These are phyloP conservation scores for Colletotrichum sp. DNA, from an alignment of 2,329 filamentous ascomycete genomes.

Conservation along the genomic window DNA sequence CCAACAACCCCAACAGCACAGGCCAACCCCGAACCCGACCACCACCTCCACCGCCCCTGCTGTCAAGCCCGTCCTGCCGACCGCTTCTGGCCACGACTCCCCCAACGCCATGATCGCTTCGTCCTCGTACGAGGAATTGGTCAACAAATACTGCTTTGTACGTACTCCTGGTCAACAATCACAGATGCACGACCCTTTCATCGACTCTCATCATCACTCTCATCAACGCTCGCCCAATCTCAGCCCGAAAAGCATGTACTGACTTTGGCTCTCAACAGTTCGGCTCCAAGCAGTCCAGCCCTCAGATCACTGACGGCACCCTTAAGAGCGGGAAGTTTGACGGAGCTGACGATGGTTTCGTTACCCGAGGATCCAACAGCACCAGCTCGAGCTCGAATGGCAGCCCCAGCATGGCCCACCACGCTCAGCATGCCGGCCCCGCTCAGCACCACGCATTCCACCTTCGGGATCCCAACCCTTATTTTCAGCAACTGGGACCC, in stretches of 20 bases:
- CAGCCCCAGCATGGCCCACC: slow-evolving; percentile 40
- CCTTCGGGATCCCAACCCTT: slow-evolving; percentile 16
- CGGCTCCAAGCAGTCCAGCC: slow-evolving; percentile 63
- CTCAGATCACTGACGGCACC: slow-evolving; percentile 55
- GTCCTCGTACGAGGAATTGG: slow-evolving; percentile 92
- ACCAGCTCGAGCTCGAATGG: slow-evolving; percentile 40
- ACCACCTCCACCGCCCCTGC: slow-evolving; percentile 6
- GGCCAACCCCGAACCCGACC: neutral
- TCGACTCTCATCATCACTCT: slow-evolving; percentile 19
- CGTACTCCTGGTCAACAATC: slow-evolving; percentile 62
- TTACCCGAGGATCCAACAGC: slow-evolving; percentile 36
- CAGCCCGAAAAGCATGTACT: slow-evolving; percentile 37
- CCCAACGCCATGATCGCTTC: slow-evolving; percentile 71
- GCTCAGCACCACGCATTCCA: slow-evolving; percentile 49
- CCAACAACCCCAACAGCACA: slow-evolving; percentile 18
- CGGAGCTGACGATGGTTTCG: slow-evolving; percentile 41
- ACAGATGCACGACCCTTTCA: slow-evolving; percentile 24
- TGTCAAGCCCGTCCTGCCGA: slow-evolving; percentile 8
- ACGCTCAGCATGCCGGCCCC: slow-evolving; percentile 37
- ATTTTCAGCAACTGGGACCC: slow-evolving; percentile 26
- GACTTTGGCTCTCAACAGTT: slow-evolving; percentile 54
- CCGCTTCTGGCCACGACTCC: slow-evolving; percentile 52
- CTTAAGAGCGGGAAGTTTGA: slow-evolving; percentile 48
- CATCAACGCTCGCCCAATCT: slow-evolving; percentile 8
- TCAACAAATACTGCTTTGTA: slow-evolving; percentile 99